These are phyloP conservation scores for Anthoceros angustus DNA, from an alignment of 225 moss, liverwort and hornwort genomes.

Conservation along the genomic window DNA sequence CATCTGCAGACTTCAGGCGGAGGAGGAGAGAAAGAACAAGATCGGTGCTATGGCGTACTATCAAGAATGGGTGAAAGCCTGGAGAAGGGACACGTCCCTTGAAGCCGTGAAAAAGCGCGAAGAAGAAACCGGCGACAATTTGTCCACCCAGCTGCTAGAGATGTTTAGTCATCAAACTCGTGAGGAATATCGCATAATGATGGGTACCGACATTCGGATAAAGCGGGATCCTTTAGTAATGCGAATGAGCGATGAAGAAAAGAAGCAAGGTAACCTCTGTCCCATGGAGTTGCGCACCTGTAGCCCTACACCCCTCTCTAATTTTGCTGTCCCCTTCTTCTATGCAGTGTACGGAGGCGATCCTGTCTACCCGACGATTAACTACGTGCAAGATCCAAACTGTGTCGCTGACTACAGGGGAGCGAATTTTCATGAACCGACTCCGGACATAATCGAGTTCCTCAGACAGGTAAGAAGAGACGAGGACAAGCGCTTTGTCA, in stretches of 20 bases:
- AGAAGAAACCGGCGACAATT: conserved; percentile 50
- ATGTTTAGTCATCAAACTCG: conserved; percentile 67
- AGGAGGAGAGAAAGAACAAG: conserved; percentile 49
- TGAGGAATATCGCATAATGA: conserved; percentile 60
- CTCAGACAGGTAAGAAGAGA: conserved; percentile 42
- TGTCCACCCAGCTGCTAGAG: conserved; percentile 62
- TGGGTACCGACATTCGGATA: conserved; percentile 80
- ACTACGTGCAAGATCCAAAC: conserved; percentile 79
- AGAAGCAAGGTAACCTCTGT: conserved; percentile 55
- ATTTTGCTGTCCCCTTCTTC: background rate
- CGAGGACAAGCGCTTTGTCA: too few species aligned
- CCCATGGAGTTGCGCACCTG: background rate
- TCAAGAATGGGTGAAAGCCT: conserved; percentile 80
- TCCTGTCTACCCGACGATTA: conserved; percentile 89
- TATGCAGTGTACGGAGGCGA: conserved; percentile 97
- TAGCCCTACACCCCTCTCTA: background rate
- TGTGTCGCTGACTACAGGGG: conserved; percentile 60
- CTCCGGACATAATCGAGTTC: conserved; percentile 60
- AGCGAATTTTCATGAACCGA: conserved; percentile 89
- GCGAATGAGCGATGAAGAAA: conserved; percentile 77
- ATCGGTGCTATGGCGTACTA: conserved; percentile 69
- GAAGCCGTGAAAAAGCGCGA: conserved; percentile 36
- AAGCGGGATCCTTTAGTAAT: conserved; percentile 70
- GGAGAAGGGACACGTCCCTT: conserved; percentile 46
- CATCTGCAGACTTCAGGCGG: conserved; percentile 50